phyloP scores from a whole-genome alignment of 257 asterid genomes.

The Solanum sitiens region DNA sequence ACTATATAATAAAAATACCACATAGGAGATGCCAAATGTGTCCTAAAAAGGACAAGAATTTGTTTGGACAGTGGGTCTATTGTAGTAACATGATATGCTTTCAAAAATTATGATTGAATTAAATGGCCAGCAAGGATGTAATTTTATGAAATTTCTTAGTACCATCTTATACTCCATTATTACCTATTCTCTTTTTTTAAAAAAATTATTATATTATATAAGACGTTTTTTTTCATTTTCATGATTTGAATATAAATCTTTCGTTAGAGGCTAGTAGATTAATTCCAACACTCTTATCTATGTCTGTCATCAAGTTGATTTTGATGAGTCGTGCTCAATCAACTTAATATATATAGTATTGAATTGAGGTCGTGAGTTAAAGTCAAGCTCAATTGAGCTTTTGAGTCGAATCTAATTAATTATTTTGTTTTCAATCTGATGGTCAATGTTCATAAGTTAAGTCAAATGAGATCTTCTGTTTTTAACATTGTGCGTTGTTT shows the following conservation, averaged over 20 bases:
- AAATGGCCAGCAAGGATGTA: conserved; percentile 1
- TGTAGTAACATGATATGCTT: conserved; percentile 24
- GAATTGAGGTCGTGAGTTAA: background rate
- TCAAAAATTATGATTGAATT: conserved; percentile 2
- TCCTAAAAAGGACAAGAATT: conserved; percentile 4
- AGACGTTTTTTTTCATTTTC: background rate
- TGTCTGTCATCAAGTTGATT: background rate
- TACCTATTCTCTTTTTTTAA: background rate
- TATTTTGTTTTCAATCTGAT: background rate
- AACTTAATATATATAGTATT: background rate
- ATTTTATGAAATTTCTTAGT: background rate
- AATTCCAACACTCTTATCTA: background rate
- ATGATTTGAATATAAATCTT: background rate
- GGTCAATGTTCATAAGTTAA: background rate
- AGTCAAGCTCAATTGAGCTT: background rate
- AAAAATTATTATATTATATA: background rate
- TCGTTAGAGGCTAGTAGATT: background rate
- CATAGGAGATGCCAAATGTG: conserved; percentile 16
- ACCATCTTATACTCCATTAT: background rate
- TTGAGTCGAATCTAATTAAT: background rate
- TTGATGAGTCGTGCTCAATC: background rate
- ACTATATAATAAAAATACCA: background rate
- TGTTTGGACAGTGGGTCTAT: conserved; percentile 3
- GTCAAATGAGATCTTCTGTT: background rate
- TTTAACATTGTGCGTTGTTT: background rate